Evolutionary conservation across 108 stramenopile genomes (phyloP).

Genomic region (Conticribra guillardii): DNA sequence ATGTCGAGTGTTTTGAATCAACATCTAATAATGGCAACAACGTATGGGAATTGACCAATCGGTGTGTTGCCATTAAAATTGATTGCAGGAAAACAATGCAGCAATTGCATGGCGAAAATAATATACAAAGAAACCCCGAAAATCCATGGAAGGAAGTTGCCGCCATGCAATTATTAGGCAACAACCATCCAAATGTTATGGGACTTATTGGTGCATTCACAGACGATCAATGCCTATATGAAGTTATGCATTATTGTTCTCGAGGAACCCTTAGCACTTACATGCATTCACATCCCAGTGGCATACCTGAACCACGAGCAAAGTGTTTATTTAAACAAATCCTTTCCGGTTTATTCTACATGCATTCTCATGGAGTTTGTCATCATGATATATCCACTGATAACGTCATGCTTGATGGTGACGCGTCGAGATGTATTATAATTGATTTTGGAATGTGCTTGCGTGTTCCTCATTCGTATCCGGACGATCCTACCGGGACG

Average conservation of each 20-base stretch:
- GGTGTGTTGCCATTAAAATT: conserved; percentile 84
- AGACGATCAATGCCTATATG: conserved; percentile 80
- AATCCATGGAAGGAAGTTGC: conserved; percentile 93
- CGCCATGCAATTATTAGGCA: conserved; percentile 77
- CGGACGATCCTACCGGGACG: conserved; percentile 33
- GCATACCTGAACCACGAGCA: conserved; percentile 78
- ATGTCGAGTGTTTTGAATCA: neutral
- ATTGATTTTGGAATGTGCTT: conserved; percentile 96
- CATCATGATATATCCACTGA: conserved; percentile 88
- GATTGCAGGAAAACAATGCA: conserved; percentile 74
- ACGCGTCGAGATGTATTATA: conserved; percentile 62
- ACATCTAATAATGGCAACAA: neutral
- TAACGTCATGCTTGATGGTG: conserved; percentile 73
- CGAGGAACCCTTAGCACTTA: conserved; percentile 83
- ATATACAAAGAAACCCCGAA: conserved; percentile 72
- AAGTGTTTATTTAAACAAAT: conserved; percentile 84
- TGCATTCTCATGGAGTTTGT: conserved; percentile 83
- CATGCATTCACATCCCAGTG: conserved; percentile 53
- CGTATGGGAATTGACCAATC: conserved; percentile 68
- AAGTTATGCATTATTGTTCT: conserved; percentile 82
- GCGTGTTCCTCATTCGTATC: conserved; percentile 77
- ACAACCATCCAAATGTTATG: conserved; percentile 63
- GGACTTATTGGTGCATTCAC: conserved; percentile 69
- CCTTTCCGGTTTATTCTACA: conserved; percentile 67
- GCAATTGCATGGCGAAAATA: conserved; percentile 30